Evolutionary conservation across 2,329 filamentous ascomycete genomes (phyloP).

Genomic region (Fusarium citri): DNA sequence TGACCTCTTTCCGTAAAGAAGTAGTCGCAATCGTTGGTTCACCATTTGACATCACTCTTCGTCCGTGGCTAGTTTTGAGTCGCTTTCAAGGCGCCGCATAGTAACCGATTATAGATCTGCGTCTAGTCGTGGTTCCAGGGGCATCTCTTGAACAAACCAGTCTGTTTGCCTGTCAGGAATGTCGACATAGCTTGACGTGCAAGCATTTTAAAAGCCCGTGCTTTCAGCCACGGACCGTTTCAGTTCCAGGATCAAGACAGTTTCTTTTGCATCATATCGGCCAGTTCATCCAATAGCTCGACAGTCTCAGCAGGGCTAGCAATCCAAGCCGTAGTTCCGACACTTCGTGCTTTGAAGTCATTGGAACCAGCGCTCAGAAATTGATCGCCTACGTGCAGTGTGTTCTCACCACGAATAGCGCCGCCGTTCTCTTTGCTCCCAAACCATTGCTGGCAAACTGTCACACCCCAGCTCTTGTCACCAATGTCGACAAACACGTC

Average conservation of each 20-base stretch:
- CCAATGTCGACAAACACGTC: slow-evolving; percentile 99
- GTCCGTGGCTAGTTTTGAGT: not conserved
- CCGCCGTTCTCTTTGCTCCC: slow-evolving; percentile 59
- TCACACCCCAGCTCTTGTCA: slow-evolving; percentile 96
- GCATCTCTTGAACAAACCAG: not conserved
- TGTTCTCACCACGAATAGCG: slow-evolving; percentile 76
- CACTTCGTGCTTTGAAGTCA: slow-evolving; percentile 93
- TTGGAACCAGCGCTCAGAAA: slow-evolving; percentile 96
- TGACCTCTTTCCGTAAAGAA: not conserved
- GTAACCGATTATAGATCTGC: not conserved
- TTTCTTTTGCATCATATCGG: slow-evolving; percentile 61
- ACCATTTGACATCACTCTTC: not conserved
- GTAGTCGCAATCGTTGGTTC: not conserved
- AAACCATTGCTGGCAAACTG: slow-evolving; percentile 92
- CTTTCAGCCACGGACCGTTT: not conserved
- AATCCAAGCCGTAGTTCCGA: slow-evolving; percentile 97
- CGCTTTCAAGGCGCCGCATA: not conserved
- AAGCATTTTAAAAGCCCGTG: not conserved
- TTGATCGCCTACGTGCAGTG: slow-evolving; percentile 95
- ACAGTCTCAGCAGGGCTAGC: slow-evolving; percentile 93
- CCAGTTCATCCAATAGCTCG: slow-evolving; percentile 85
- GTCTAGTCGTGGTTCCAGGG: not conserved
- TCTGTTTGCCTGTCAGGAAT: not conserved
- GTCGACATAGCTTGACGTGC: not conserved
- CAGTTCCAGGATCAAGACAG: slow-evolving; percentile 37